Percentiles rank a stretch among this genome's conserved stretches.
phyloP scores from a whole-genome alignment of 495 filamentous ascomycete genomes.

The Extremus antarcticus region DNA sequence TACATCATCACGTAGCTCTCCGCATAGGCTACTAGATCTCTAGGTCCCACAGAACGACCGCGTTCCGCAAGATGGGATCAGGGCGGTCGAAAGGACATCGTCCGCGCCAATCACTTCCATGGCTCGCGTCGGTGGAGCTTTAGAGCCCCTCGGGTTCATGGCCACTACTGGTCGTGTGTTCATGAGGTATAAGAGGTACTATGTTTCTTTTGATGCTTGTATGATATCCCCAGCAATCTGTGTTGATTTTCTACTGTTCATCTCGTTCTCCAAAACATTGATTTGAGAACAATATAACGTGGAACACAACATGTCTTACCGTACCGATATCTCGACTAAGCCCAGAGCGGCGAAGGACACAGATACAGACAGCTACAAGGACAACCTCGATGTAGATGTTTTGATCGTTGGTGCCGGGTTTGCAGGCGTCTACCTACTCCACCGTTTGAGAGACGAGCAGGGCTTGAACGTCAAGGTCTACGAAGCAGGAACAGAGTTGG shows the following conservation, averaged over 20 bases:
- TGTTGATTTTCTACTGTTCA: too few relatives aligned
- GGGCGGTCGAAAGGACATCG: background rate
- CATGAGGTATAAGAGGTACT: too few relatives aligned
- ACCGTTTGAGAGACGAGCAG: constrained; percentile 33
- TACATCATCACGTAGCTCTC: background rate
- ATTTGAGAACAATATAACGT: too few relatives aligned
- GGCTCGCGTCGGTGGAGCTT: background rate
- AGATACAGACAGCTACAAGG: constrained; percentile 15
- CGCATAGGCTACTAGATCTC: too few relatives aligned
- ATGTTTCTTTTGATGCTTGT: too few relatives aligned
- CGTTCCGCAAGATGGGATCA: too few relatives aligned
- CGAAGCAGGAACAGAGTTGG: constrained; percentile 39
- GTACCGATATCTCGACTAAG: constrained; percentile 22
- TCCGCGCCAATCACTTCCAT: background rate
- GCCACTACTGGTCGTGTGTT: too few relatives aligned
- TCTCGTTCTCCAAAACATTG: background rate
- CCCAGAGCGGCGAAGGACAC: constrained; percentile 1
- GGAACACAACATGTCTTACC: constrained; percentile 7
- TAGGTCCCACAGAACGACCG: too few relatives aligned
- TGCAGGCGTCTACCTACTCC: constrained; percentile 35
- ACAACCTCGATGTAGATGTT: constrained; percentile 32
- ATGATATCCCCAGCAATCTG: too few relatives aligned
- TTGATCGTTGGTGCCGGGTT: constrained; percentile 45
- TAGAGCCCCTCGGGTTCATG: too few relatives aligned
- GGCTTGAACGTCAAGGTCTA: constrained; percentile 36